phyloP scores from a whole-genome alignment of 2,329 filamentous ascomycete species.

The Penicillium sp. region DNA sequence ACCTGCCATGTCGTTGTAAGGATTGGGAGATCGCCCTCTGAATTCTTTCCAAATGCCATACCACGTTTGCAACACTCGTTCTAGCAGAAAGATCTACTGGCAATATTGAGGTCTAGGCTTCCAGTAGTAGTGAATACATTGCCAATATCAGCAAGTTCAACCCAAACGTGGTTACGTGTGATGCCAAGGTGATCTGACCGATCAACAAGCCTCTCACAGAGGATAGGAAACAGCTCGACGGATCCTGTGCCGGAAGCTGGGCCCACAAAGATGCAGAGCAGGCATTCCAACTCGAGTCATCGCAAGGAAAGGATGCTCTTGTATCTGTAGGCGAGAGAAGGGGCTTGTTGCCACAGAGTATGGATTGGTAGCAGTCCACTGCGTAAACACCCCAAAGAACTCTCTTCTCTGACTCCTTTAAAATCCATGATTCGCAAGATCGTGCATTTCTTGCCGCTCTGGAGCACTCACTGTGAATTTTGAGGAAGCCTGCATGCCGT shows the following conservation, averaged over 20 bases:
- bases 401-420: slow-evolving; percentile 9
- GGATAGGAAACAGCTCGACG: slow-evolving; percentile 12
- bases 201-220: neutral
- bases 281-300: slow-evolving; percentile 8
- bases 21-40: neutral
- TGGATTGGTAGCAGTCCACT: slow-evolving; percentile 9
- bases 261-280: slow-evolving; percentile 11
- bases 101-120: slow-evolving; percentile 12
- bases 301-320: slow-evolving; percentile 9
- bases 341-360: slow-evolving; percentile 8
- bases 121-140: slow-evolving; percentile 6
- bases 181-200: neutral
- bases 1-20: neutral
- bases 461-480: slow-evolving; percentile 8
- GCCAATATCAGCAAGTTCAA: slow-evolving; percentile 8
- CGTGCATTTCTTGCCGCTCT: neutral
- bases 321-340: slow-evolving; percentile 12
- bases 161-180: slow-evolving; percentile 5
- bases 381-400: slow-evolving; percentile 9
- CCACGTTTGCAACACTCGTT: neutral
- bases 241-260: neutral
- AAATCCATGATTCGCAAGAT: slow-evolving; percentile 8
- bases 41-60: neutral
- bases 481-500: slow-evolving; percentile 8
- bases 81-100: slow-evolving; percentile 13